Evolutionary conservation across 345 rosid genomes (phyloP).

Genomic region (Theobroma cacao): DNA sequence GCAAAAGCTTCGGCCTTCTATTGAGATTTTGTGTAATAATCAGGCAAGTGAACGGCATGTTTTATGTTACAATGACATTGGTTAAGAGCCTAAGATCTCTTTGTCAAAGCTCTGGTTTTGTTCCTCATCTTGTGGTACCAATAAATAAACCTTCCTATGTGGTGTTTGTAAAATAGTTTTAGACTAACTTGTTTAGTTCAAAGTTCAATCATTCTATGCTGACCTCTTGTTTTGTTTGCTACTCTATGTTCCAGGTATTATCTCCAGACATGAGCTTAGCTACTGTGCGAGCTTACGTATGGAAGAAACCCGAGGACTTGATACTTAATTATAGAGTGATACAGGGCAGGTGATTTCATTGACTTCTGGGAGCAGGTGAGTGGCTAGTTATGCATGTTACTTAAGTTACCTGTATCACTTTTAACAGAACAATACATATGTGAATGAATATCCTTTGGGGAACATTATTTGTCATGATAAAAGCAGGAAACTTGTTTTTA

Average conservation of each 20-base stretch:
- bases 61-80: neutral
- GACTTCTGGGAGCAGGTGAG: constrained; percentile 34
- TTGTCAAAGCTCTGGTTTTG: neutral
- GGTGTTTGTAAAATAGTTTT: neutral
- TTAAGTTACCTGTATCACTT: neutral
- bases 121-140: neutral
- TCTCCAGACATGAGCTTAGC: constrained; percentile 98
- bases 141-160: neutral
- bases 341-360: constrained; percentile 61
- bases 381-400: neutral
- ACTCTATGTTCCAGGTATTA: constrained; percentile 57
- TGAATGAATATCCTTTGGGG: neutral
- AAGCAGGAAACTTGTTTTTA: neutral
- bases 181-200: neutral
- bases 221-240: neutral
- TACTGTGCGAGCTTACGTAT: constrained; percentile 81
- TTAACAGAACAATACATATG: neutral
- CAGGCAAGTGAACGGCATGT: constrained; percentile 53
- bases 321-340: constrained; percentile 82
- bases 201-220: neutral
- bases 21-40: constrained; percentile 95
- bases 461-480: neutral
- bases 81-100: neutral
- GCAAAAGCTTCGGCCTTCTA: constrained; percentile 76
- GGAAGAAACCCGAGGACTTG: constrained; percentile 98